Conservation (phyloP, 805 yeast genomes). For the Ogataea trehalophila region DNA sequence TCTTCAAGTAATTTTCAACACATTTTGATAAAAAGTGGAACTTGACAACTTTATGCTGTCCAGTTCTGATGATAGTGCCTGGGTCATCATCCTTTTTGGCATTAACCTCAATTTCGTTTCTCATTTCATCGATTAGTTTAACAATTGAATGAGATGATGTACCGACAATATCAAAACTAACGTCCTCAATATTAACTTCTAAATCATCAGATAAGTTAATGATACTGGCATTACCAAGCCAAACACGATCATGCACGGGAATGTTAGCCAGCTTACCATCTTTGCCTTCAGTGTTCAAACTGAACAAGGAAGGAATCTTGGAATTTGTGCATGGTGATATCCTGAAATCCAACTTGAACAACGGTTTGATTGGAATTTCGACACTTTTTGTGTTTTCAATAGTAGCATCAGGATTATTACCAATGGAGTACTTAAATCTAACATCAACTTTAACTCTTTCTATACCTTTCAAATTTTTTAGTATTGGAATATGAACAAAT, state of each 20-base stretch:
- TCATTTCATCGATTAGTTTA: conserved; percentile 4
- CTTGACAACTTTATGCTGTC: neutral
- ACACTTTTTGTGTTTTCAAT: conserved; percentile 22
- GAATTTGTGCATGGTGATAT: conserved; percentile 30
- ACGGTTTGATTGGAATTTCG: conserved; percentile 25
- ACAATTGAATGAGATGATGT: conserved; percentile 6
- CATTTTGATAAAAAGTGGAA: conserved; percentile 16
- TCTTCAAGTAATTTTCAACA: conserved; percentile 10
- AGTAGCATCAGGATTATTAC: conserved; percentile 26
- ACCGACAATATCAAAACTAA: conserved; percentile 11
- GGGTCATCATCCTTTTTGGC: no score
- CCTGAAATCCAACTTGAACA: conserved; percentile 27
- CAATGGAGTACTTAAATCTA: conserved; percentile 23
- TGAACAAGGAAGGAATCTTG: conserved; percentile 25
- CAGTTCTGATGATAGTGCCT: no score
- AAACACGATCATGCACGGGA: conserved; percentile 32
- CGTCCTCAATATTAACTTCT: conserved; percentile 31
- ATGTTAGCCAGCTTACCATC: conserved; percentile 11
- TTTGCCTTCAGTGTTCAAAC: conserved; percentile 6
- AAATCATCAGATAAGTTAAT: conserved; percentile 20
- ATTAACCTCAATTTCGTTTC: no score
- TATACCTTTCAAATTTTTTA: conserved; percentile 10
- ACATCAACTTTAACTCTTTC: conserved; percentile 14
- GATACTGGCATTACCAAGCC: conserved; percentile 32
- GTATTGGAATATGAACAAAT: conserved; percentile 18